Evolutionary conservation across 441 rosid genomes (phyloP).

Genomic region (Populus hybrid): DNA sequence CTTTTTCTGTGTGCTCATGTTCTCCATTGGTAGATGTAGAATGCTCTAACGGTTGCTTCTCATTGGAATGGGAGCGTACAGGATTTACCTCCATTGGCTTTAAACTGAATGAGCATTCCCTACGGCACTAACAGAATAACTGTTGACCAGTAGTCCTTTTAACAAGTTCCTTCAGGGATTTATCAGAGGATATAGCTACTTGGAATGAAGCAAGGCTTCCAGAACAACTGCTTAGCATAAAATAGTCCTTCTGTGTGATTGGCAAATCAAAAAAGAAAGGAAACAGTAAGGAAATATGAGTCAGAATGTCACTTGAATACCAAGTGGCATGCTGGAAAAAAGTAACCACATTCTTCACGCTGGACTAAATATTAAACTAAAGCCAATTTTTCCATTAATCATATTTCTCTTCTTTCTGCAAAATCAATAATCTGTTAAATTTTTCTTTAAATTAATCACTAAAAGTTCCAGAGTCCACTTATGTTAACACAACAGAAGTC

Average conservation of each 20-base stretch:
- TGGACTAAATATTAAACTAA: neutral
- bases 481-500: neutral
- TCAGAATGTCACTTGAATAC: neutral
- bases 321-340: neutral
- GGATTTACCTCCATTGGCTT: constrained; percentile 35
- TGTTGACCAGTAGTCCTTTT: constrained; percentile 14
- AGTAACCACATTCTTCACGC: neutral
- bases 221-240: constrained; percentile 22
- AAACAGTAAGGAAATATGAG: constrained; percentile 6
- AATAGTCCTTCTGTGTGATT: constrained; percentile 17
- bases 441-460: no score
- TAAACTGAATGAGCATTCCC: constrained; percentile 42
- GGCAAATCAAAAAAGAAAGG: constrained; percentile 8
- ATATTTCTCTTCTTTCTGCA: neutral
- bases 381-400: neutral
- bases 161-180: constrained; percentile 21
- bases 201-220: constrained; percentile 20
- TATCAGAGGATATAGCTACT: constrained; percentile 18
- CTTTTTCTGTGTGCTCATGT: constrained; percentile 33
- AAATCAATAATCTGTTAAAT: neutral
- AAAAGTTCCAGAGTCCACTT: no score
- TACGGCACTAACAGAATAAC: constrained; percentile 14
- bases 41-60: constrained; percentile 30
- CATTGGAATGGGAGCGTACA: constrained; percentile 38
- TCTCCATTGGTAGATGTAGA: constrained; percentile 30